Conservation (phyloP, 2,329 filamentous ascomycete genomes). For the Fusarium avenaceum region DNA sequence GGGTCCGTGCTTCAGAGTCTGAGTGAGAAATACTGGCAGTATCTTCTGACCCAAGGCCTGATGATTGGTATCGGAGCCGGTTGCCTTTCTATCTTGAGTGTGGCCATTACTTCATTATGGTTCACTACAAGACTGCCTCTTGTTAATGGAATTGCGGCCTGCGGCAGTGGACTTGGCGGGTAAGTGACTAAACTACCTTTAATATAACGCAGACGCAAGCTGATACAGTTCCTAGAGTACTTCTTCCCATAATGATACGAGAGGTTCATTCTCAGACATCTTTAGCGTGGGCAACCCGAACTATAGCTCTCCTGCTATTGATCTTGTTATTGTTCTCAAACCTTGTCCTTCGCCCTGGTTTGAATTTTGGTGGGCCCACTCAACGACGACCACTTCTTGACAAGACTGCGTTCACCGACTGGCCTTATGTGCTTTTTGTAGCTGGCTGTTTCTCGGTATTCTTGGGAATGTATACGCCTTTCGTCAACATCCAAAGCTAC, state of each 20-base stretch:
- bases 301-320: slow-evolving; percentile 31
- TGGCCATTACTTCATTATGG: slow-evolving; percentile 81
- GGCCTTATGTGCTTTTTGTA: slow-evolving; percentile 30
- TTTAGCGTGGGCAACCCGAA: slow-evolving; percentile 27
- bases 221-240: slow-evolving; percentile 8
- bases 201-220: rapidly evolving
- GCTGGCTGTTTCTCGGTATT: slow-evolving; percentile 63
- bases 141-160: slow-evolving; percentile 82
- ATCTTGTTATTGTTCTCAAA: slow-evolving; percentile 26
- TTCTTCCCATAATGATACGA: slow-evolving; percentile 42
- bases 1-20: slow-evolving; percentile 42
- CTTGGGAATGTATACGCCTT: slow-evolving; percentile 73
- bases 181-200: neutral
- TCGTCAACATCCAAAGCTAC: slow-evolving; percentile 80
- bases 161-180: slow-evolving; percentile 77
- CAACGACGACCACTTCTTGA: slow-evolving; percentile 34
- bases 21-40: slow-evolving; percentile 76
- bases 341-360: slow-evolving; percentile 16
- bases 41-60: slow-evolving; percentile 80
- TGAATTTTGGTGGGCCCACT: neutral
- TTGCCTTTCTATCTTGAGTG: slow-evolving; percentile 82
- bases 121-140: slow-evolving; percentile 78
- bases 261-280: slow-evolving; percentile 9
- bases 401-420: slow-evolving; percentile 34
- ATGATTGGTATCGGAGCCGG: slow-evolving; percentile 78